These are phyloP conservation scores for Tephrocybe sp. DNA, from an alignment of 768 basidiomycete genomes.

Conservation along the genomic window DNA sequence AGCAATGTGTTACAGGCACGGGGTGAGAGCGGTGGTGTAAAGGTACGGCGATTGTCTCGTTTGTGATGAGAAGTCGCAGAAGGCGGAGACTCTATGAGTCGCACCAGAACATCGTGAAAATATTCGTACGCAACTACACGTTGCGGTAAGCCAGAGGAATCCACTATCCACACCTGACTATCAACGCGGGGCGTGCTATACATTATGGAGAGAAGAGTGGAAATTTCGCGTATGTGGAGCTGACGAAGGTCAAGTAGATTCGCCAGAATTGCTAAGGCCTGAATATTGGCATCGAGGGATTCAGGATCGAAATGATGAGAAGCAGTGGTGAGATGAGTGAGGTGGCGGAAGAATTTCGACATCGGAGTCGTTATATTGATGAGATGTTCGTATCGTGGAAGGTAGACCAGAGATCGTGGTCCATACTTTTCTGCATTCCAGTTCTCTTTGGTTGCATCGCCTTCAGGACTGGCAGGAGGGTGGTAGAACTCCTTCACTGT, in stretches of 20 bases:
- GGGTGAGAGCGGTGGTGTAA: slow-evolving; percentile 19
- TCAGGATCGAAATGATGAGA: slow-evolving; percentile 11
- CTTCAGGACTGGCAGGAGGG: slow-evolving; percentile 22
- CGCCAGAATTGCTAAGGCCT: slow-evolving; percentile 63
- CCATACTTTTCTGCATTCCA: slow-evolving; percentile 13
- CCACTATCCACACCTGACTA: slow-evolving; percentile 37
- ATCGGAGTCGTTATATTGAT: not conserved
- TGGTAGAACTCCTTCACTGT: slow-evolving; percentile 64
- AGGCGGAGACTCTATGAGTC: slow-evolving; percentile 38
- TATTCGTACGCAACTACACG: slow-evolving; percentile 44
- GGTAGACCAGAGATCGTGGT: slow-evolving; percentile 5
- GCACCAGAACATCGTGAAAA: slow-evolving; percentile 46
- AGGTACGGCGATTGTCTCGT: slow-evolving; percentile 1
- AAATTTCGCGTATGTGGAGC: slow-evolving; percentile 44
- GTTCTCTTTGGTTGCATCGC: slow-evolving; percentile 5
- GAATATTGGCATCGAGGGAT: slow-evolving; percentile 40
- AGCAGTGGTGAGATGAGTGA: slow-evolving; percentile 1
- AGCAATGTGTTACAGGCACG: slow-evolving; percentile 58
- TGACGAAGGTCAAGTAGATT: slow-evolving; percentile 49
- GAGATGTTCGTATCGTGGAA: slow-evolving; percentile 1
- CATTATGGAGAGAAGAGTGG: slow-evolving; percentile 45
- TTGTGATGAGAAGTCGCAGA: not conserved
- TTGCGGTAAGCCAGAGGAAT: slow-evolving; percentile 21
- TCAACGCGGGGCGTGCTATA: slow-evolving; percentile 44
- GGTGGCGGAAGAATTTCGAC: not conserved